Evolutionary conservation across 768 basidiomycete species (phyloP), one percentile per base, ranked within the genome.

Genomic region (Agaricus blazei): DNA sequence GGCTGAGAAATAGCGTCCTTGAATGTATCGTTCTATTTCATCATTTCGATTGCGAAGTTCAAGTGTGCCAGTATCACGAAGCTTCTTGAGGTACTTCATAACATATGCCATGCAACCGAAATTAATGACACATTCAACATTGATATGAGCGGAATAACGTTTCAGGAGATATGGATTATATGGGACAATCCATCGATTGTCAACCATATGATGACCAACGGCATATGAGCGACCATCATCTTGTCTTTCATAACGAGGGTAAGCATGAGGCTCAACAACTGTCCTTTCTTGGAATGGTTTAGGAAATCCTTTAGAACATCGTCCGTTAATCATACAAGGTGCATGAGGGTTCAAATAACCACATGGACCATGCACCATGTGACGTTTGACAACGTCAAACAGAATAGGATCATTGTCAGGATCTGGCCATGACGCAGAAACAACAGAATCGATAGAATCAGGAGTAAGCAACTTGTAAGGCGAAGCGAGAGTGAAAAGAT

Each of bases 31-130:
- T 15, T 67, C 60, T 60, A 76, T 67, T 57, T 81, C 79, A 38
- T 70, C 63, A n/a, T n/a, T n/a, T 43, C 74, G 66, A 51, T 67
- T 58, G 37, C 67, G 27, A 26, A 62, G 46, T 55, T 72, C 65
- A 31, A 78, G 12, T 0, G 74, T 72, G 0, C 68, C 67, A 8
- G 65, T 60, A 59, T 82, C 77, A 55, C 58, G 59, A 7, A 81
- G 78, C 59, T 82, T 83, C 64, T 78, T 69, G 19, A 79, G 64
- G 60, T 80, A 80, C 60, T 81, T 80, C 64, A 70, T 68, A 15
- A 73, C 61, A 50, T 82, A 82, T 51, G 79, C 78, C 62, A 76
- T 50, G 3, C 75, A 59, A 7, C 64, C 65, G 37, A 81, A 59
- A 8, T 69, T 71, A 0, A 62, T 64, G 47, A 63, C 67, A 50